phyloP scores from a whole-genome alignment of 306 rosid genomes.

The Inga leiocalycina region DNA sequence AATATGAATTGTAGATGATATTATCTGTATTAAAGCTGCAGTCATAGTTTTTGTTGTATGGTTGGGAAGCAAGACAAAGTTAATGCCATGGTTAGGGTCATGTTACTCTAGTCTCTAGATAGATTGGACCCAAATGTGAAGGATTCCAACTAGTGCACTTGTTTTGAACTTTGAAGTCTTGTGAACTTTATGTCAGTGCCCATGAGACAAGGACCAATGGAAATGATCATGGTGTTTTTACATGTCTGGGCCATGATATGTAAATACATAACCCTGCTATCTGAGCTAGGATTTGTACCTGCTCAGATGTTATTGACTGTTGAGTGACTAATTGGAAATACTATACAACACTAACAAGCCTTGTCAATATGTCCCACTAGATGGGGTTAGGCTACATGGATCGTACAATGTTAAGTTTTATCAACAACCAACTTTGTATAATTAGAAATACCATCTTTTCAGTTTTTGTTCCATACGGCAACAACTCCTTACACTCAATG shows the following conservation, averaged over 20 bases:
- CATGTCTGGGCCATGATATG: background rate
- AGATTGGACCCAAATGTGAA: background rate
- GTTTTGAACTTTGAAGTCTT: background rate
- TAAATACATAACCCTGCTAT: background rate
- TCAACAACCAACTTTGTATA: background rate
- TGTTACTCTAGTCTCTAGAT: background rate
- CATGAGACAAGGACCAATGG: background rate
- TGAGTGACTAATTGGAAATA: background rate
- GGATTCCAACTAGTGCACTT: background rate
- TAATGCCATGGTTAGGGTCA: background rate
- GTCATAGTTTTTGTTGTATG: conserved; percentile 4
- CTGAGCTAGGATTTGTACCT: background rate
- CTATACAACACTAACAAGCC: background rate
- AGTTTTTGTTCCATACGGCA: background rate
- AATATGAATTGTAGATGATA: conserved; percentile 18
- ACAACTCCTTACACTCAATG: background rate
- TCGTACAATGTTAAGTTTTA: too few species aligned
- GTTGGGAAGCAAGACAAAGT: conserved; percentile 8
- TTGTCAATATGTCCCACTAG: background rate
- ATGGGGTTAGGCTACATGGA: background rate
- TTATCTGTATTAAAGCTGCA: conserved; percentile 17
- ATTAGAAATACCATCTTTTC: background rate
- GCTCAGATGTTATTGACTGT: background rate
- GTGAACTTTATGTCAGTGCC: background rate
- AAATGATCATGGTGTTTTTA: background rate